Evolutionary conservation across 2,329 filamentous ascomycete species (phyloP).

Genomic region (Sporothrix inflata): DNA sequence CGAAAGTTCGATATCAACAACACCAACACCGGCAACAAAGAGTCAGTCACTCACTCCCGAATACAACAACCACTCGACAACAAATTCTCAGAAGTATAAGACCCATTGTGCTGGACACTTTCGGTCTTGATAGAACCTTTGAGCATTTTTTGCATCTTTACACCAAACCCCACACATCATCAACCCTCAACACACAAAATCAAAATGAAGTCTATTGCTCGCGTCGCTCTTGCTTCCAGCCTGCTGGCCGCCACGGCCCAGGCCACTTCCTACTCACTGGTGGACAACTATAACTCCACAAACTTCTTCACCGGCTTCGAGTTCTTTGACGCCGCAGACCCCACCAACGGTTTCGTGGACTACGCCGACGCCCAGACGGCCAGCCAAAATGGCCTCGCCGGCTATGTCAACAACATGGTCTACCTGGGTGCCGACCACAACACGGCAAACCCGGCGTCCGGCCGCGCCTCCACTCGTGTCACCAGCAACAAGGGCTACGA

Average conservation of each 20-base stretch:
- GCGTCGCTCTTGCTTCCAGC: constrained; percentile 11
- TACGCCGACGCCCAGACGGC: constrained; percentile 67
- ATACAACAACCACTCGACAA: not conserved
- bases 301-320: constrained; percentile 62
- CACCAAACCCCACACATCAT: not conserved
- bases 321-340: constrained; percentile 64
- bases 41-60: not conserved
- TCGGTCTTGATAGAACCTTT: not conserved
- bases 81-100: not conserved
- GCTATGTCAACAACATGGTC: constrained; percentile 57
- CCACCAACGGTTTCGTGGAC: constrained; percentile 74
- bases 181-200: not conserved
- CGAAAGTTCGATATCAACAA: not conserved
- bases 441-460: constrained; percentile 57
- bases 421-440: constrained; percentile 72
- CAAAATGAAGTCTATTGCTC: constrained; percentile 28
- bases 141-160: not conserved
- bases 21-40: not conserved
- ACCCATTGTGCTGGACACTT: constrained; percentile 20
- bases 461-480: constrained; percentile 72
- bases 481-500: constrained; percentile 68
- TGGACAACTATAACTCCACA: constrained; percentile 52
- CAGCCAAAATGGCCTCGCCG: constrained; percentile 60
- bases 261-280: constrained; percentile 50
- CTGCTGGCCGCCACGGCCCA: constrained; percentile 34